Base-by-base conservation (phyloP, 2,329 filamentous ascomycete species). In the Onygenales sp. region DNA sequence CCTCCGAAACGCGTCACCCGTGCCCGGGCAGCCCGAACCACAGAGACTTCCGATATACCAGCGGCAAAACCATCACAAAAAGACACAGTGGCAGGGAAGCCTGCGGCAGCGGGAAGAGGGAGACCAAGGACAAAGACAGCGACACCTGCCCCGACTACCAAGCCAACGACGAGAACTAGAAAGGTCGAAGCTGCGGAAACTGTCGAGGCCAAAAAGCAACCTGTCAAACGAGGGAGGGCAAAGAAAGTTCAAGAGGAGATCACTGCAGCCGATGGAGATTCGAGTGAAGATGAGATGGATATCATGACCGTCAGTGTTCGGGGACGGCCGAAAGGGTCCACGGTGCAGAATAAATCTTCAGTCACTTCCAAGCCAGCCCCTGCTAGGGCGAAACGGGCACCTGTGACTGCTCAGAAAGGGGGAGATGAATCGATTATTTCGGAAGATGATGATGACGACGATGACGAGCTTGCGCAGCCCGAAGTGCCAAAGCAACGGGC, bases 391-490 rank as follows among this genome's bases (percentile, higher is more conserved):
- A 42, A 42, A 21, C 46, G 41, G n/a, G 32, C n/a, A 33, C 14
- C 11, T 36, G 36, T 7, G n/a, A 17, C 42, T 11, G 13, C 35
- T 10, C 41, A 45, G 7, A 51, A 39, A 9, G 38, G 27, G 45
- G 14, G 7, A 14, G 46, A 38, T 9, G 41, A 52, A 17, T 27
- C 42, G 17, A 10, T 1, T 2, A 39, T n/a, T 49, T 27, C 21
- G 21, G 50, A 51, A 9, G 46, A 52, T 14, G 39, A 60, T 50
- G 32, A 60, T 51, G 63, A 63, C 52, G 63, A 66, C 39, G 57
- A 63, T 38, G 62, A 64, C 47, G 58, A 60, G 38, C 59, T 69
- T 27, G 59, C 66, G 7, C 58, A 58, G 41, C 53, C 65, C 7
- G 61, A 64, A 27, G 50, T 51, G 17, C 32, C 56, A 2, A 61